Percentiles rank a stretch among this genome's conserved stretches.
These are phyloP conservation scores for Sequoiadendron giganteum DNA, from an alignment of 75 land plant genomes.

Conservation along the genomic window DNA sequence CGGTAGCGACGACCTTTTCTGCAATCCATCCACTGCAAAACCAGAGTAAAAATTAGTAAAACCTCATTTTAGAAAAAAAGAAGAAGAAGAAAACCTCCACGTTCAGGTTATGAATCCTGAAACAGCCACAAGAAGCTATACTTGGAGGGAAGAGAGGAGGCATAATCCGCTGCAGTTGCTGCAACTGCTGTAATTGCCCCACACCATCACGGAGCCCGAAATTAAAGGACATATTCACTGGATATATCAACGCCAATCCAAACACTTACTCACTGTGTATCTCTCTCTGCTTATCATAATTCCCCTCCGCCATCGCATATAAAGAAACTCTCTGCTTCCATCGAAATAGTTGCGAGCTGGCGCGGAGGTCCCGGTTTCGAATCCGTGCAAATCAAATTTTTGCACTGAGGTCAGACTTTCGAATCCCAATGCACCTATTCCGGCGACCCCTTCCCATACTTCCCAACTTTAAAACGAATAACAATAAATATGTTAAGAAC, in stretches of 20 bases:
- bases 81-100: not conserved
- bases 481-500: not conserved
- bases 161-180: not conserved
- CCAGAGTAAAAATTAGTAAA: not conserved
- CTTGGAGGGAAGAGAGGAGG: not conserved
- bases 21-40: conserved; percentile 4
- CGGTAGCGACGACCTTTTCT: not conserved
- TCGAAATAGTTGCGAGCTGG: not conserved
- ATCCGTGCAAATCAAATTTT: not conserved
- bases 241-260: not conserved
- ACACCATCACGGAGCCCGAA: not conserved
- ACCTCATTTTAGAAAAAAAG: not conserved
- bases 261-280: not conserved
- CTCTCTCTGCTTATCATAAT: not conserved
- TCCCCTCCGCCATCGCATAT: not conserved
- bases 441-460: not conserved
- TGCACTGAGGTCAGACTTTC: not conserved
- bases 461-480: not conserved
- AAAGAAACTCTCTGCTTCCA: not conserved
- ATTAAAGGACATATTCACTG: conserved; percentile 7
- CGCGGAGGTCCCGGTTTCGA: not conserved
- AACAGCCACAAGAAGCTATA: not conserved
- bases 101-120: not conserved
- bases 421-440: conserved; percentile 6
- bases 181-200: not conserved